Conservation (phyloP, 1,284 basidiomycete genomes). For the Melampsora americana region DNA sequence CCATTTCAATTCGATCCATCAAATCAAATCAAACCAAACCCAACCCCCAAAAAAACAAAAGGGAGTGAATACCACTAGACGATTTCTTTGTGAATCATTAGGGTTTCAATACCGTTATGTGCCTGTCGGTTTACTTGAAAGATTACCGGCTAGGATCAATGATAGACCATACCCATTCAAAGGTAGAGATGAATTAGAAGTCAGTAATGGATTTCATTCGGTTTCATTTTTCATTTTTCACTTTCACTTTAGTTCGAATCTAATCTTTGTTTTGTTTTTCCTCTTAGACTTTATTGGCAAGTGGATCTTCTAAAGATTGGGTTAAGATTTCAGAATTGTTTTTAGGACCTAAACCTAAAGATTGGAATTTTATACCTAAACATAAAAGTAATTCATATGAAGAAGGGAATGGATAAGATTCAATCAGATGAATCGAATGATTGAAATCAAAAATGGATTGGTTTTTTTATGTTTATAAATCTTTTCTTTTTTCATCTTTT, state of each 20-base stretch:
- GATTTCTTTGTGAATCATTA: too few relatives aligned
- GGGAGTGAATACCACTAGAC: too few relatives aligned
- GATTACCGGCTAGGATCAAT: constrained; percentile 82
- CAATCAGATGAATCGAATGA: too few relatives aligned
- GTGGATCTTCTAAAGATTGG: constrained; percentile 82
- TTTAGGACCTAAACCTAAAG: constrained; percentile 67
- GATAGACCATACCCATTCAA: constrained; percentile 71
- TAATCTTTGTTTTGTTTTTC: not conserved
- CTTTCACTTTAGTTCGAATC: not conserved
- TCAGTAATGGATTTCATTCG: constrained; percentile 49
- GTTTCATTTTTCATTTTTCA: not conserved
- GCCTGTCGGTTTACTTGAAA: too few relatives aligned
- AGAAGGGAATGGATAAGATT: constrained; percentile 60
- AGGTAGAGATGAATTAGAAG: constrained; percentile 72
- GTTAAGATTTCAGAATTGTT: constrained; percentile 94
- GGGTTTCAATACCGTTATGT: constrained; percentile 86
- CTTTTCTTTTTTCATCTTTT: too few relatives aligned
- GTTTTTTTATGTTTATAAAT: too few relatives aligned
- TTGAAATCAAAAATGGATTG: too few relatives aligned
- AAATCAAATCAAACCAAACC: too few relatives aligned
- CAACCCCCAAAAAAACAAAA: too few relatives aligned
- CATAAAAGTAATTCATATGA: constrained; percentile 69
- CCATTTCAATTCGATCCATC: too few relatives aligned
- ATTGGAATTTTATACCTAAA: constrained; percentile 65
- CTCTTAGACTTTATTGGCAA: constrained; percentile 71